A percentile compares a stretch with the other conserved stretches of the same genome.
These are phyloP conservation scores for Saccharomycopsis lassenensis DNA, from an alignment of 805 yeast species.

Conservation along the genomic window DNA sequence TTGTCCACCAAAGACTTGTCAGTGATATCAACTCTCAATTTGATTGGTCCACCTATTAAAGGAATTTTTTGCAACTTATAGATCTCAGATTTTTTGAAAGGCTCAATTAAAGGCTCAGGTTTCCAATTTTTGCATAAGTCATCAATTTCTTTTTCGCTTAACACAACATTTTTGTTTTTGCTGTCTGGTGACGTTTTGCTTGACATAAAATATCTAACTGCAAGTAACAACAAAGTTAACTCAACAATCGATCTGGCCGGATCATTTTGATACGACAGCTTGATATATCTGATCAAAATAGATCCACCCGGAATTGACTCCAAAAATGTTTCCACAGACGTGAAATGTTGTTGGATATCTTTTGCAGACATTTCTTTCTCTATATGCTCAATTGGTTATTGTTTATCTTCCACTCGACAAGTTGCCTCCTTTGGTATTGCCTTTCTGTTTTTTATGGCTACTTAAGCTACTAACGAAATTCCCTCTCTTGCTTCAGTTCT, in stretches of 20 bases:
- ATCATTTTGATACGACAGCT: constrained; percentile 83
- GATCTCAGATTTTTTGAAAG: constrained; percentile 35
- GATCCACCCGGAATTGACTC: constrained; percentile 17
- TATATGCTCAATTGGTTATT: too few species aligned
- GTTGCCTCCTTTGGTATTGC: too few species aligned
- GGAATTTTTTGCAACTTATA: constrained; percentile 64
- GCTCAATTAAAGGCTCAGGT: constrained; percentile 71
- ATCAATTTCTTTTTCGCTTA: constrained; percentile 57
- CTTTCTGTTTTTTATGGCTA: too few species aligned
- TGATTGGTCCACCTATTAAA: constrained; percentile 44
- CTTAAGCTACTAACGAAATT: too few species aligned
- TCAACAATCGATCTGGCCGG: constrained; percentile 86
- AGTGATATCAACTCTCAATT: constrained; percentile 25
- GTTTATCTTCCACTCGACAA: too few species aligned
- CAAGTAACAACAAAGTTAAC: constrained; percentile 63
- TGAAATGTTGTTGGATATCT: neutral
- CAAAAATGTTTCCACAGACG: too few species aligned
- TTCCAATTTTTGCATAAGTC: constrained; percentile 84
- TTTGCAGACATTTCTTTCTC: neutral
- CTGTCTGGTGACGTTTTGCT: constrained; percentile 54
- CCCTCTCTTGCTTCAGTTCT: too few species aligned
- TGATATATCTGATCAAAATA: constrained; percentile 51
- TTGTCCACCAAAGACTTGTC: constrained; percentile 11
- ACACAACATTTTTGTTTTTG: constrained; percentile 56
- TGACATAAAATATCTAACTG: constrained; percentile 69